phyloP scores from a whole-genome alignment of 495 filamentous ascomycete genomes.

The Penicillium subrubescens region DNA sequence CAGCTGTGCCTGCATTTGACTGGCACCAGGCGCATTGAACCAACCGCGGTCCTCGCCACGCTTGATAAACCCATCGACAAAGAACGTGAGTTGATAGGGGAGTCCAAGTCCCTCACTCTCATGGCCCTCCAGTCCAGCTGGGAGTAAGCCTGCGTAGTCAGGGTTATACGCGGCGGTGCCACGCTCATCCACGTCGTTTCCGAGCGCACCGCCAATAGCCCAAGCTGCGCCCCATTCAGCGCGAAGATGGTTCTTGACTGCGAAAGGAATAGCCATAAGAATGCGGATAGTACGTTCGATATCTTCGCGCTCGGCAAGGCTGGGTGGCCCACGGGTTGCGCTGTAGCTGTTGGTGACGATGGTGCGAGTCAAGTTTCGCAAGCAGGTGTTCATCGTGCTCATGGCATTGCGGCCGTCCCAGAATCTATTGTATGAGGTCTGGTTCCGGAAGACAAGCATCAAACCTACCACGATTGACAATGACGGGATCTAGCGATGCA shows the following conservation, averaged over 20 bases:
- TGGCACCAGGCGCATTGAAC: slow-evolving; percentile 64
- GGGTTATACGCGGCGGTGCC: slow-evolving; percentile 52
- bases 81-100: slow-evolving; percentile 65
- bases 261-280: slow-evolving; percentile 72
- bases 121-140: slow-evolving; percentile 58
- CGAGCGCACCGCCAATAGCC: slow-evolving; percentile 37
- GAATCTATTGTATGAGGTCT: slow-evolving; percentile 71
- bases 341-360: slow-evolving; percentile 53
- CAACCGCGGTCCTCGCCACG: slow-evolving; percentile 58
- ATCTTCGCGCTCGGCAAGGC: slow-evolving; percentile 54
- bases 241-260: slow-evolving; percentile 74
- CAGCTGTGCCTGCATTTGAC: slow-evolving; percentile 63
- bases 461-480: slow-evolving; percentile 78
- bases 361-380: slow-evolving; percentile 64
- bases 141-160: slow-evolving; percentile 64
- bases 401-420: slow-evolving; percentile 69
- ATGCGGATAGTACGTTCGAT: slow-evolving; percentile 61
- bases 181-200: slow-evolving; percentile 45
- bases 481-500: slow-evolving; percentile 59
- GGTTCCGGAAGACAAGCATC: slow-evolving; percentile 80
- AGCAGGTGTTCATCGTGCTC: slow-evolving; percentile 56
- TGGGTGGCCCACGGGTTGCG: slow-evolving; percentile 25
- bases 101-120: slow-evolving; percentile 67
- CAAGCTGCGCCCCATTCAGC: slow-evolving; percentile 69
- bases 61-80: slow-evolving; percentile 71